These are phyloP conservation scores for Fusarium haematococcum DNA, from an alignment of 2,329 filamentous ascomycete genomes.

Conservation along the genomic window DNA sequence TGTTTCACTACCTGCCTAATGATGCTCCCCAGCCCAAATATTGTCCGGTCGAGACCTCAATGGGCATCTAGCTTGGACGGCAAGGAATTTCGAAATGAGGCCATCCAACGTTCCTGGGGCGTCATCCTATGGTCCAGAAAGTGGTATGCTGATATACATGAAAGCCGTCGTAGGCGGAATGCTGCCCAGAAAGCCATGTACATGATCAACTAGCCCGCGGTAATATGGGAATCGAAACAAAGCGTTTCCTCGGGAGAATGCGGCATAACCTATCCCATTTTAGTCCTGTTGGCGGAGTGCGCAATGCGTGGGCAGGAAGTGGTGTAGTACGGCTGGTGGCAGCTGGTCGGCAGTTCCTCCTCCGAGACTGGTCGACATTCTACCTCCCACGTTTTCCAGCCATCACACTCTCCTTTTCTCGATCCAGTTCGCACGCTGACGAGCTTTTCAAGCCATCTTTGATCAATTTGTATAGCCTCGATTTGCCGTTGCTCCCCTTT, in stretches of 20 bases:
- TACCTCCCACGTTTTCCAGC: not conserved
- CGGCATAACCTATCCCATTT: not conserved
- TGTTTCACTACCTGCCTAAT: not conserved
- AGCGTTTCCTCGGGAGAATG: not conserved
- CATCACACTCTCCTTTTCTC: not conserved
- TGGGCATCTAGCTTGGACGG: not conserved
- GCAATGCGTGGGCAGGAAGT: not conserved
- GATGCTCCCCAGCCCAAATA: not conserved
- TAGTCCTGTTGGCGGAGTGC: not conserved
- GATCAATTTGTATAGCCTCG: not conserved
- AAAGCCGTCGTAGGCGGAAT: not conserved
- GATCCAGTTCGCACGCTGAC: not conserved
- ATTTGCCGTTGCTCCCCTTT: not conserved
- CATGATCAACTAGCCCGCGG: not conserved
- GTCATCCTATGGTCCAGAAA: not conserved
- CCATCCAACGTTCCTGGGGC: not conserved
- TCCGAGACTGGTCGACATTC: not conserved
- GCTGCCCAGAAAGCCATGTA: not conserved
- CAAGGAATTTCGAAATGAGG: not conserved
- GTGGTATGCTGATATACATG: not conserved
- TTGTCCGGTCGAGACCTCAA: no score
- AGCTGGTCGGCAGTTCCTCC: constrained; percentile 20
- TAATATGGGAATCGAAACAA: not conserved
- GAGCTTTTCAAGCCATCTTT: not conserved
- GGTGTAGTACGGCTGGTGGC: constrained; percentile 6